These are phyloP conservation scores for Fusarium papillatum DNA, from an alignment of 2,329 filamentous ascomycete genomes.

Conservation along the genomic window DNA sequence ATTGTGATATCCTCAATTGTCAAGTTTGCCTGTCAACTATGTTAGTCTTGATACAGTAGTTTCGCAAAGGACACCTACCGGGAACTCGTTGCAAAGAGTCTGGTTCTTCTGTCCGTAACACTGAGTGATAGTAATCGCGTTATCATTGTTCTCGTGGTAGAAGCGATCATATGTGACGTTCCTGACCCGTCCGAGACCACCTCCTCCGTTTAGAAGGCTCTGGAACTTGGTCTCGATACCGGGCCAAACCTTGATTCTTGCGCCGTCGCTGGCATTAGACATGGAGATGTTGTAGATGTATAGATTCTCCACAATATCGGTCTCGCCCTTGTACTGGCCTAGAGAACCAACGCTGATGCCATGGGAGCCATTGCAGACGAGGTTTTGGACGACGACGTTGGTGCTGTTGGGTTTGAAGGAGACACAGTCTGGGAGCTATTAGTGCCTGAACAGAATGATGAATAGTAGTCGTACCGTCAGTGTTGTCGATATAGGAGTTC, in stretches of 20 bases:
- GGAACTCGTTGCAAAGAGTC: constrained; percentile 41
- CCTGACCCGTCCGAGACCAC: constrained; percentile 62
- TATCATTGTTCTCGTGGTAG: constrained; percentile 71
- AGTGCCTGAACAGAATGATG: not conserved
- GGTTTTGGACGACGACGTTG: constrained; percentile 75
- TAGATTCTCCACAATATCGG: constrained; percentile 78
- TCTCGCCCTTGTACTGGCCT: constrained; percentile 74
- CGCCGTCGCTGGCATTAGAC: constrained; percentile 73
- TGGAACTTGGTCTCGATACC: constrained; percentile 54
- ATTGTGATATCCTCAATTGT: constrained; percentile 44
- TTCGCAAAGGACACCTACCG: constrained; percentile 16
- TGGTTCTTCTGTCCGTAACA: constrained; percentile 46
- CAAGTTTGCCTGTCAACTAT: not conserved
- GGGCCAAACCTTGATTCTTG: constrained; percentile 83
- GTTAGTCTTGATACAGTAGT: not conserved
- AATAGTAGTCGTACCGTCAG: constrained; percentile 27
- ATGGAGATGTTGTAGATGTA: constrained; percentile 73
- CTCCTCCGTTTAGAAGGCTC: constrained; percentile 72
- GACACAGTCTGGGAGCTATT: constrained; percentile 67
- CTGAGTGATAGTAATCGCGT: constrained; percentile 46
- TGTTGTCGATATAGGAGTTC: constrained; percentile 66
- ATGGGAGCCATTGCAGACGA: constrained; percentile 78
- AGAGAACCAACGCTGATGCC: constrained; percentile 81
- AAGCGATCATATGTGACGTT: constrained; percentile 79
- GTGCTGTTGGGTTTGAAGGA: constrained; percentile 83